Base-by-base conservation (phyloP, 148 eudicot genomes). In the Silene conica region DNA sequence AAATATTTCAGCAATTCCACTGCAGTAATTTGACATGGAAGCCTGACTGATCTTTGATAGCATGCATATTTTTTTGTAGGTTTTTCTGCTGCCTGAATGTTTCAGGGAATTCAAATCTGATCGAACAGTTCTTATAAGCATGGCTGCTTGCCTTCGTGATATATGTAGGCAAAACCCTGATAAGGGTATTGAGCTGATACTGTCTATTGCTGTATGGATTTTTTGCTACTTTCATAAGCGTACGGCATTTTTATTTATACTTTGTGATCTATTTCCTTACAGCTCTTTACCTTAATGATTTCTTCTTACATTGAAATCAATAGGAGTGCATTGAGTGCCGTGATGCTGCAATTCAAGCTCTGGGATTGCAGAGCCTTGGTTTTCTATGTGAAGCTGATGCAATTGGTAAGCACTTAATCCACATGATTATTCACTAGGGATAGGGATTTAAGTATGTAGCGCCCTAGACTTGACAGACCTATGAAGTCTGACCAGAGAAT, bases 371-470 rank as follows among this genome's bases (percentile, higher is more conserved):
- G 77, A 86, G 99, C 82, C 96, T 95, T 80, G 83, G 85, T 72
- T 82, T 85, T 83, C 94, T 95, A 73, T 95, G 99, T 85, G 97
- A 90, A 85, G 99, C 99, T 84, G 99, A 95, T 82, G 96, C 77
- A 65, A 83, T 92, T 72, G 99, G 99, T 95, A 87, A 76, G 69
- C 67, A 14, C 68, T 66, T 56, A 50, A 13, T 50, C 55, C 55
- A 48, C 12, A 9, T 48, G 52, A 8, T 9, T 3, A 48, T 48
- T 48, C 52, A 13, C 55, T 50, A 50, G 55, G 15, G 55, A 48
- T 50, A 50, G 55, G 16, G 16, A 3, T 50, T 48, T 50, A 50
- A 50, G 55, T 14, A 50, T 50, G 16, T 50, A 15, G 16, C 55
- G 14, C 55, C 55, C 55, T 50, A 50, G 55, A 50, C 55, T 12